Percentiles rank a stretch among this genome's conserved stretches.
phyloP scores from a whole-genome alignment of 2,329 filamentous ascomycete genomes.

The Aspergillus costaricaensis region DNA sequence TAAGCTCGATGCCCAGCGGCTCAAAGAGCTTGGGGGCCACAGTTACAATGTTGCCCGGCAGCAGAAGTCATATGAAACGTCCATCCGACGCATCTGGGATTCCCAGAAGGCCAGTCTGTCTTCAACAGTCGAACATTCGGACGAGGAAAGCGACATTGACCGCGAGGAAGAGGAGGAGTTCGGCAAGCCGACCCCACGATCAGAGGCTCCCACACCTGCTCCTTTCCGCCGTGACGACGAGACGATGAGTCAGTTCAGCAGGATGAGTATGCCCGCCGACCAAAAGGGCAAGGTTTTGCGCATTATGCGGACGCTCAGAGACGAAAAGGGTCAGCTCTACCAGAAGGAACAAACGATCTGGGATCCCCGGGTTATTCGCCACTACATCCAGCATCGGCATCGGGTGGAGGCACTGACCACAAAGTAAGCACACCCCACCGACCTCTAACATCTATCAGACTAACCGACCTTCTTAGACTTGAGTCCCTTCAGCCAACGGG shows the following conservation, averaged over 20 bases:
- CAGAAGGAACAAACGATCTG: conserved; percentile 64
- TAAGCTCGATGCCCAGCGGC: conserved; percentile 75
- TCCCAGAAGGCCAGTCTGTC: conserved; percentile 78
- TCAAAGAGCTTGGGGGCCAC: conserved; percentile 75
- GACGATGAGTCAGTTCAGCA: conserved; percentile 75
- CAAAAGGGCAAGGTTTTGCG: conserved; percentile 69
- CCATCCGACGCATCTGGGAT: conserved; percentile 90
- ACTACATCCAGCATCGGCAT: conserved; percentile 79
- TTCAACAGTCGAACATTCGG: conserved; percentile 72
- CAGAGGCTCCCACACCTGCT: conserved; percentile 64
- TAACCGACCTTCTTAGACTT: conserved; percentile 46
- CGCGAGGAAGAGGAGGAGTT: conserved; percentile 52
- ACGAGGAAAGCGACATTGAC: conserved; percentile 67
- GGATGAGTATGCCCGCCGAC: conserved; percentile 64
- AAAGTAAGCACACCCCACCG: conserved; percentile 58
- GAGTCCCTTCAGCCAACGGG: conserved; percentile 65
- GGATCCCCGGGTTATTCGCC: conserved; percentile 82
- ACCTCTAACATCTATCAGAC: neutral
- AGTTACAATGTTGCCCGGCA: conserved; percentile 97
- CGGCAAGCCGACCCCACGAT: conserved; percentile 63
- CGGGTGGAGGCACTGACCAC: conserved; percentile 70
- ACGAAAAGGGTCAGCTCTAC: conserved; percentile 65
- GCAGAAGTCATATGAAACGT: conserved; percentile 86
- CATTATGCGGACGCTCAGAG: conserved; percentile 70
- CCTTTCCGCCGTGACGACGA: conserved; percentile 66